phyloP scores from a whole-genome alignment of 441 rosid genomes.

The Gossypium aridum region DNA sequence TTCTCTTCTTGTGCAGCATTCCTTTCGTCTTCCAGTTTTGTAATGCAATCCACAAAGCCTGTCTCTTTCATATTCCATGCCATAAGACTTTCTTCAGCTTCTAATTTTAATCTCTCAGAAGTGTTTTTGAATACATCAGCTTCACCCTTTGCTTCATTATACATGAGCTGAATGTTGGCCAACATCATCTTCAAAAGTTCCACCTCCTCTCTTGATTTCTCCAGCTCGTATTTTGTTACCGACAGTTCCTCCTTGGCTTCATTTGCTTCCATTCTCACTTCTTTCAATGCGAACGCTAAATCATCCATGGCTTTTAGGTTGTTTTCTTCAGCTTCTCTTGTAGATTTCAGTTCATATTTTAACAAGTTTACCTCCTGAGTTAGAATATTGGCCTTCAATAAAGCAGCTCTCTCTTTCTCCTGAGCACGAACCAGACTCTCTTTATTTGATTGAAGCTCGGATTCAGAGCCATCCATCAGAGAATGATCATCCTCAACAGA shows the following conservation, averaged over 20 bases:
- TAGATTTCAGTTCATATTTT: slow-evolving; percentile 39
- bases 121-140: slow-evolving; percentile 50
- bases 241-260: slow-evolving; percentile 48
- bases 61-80: slow-evolving; percentile 81
- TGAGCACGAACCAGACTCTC: slow-evolving; percentile 23
- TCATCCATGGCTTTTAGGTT: slow-evolving; percentile 84
- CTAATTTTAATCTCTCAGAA: slow-evolving; percentile 54
- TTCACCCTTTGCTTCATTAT: slow-evolving; percentile 42
- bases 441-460: slow-evolving; percentile 26
- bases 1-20: slow-evolving; percentile 40
- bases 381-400: slow-evolving; percentile 18
- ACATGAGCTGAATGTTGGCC: slow-evolving; percentile 25
- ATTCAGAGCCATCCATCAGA: slow-evolving; percentile 21
- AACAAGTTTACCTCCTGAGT: slow-evolving; percentile 31
- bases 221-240: slow-evolving; percentile 36
- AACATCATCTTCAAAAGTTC: slow-evolving; percentile 29
- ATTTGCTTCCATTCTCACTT: slow-evolving; percentile 55
- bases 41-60: slow-evolving; percentile 60
- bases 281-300: slow-evolving; percentile 65
- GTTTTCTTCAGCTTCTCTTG: slow-evolving; percentile 56
- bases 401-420: slow-evolving; percentile 30
- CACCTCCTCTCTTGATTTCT: slow-evolving; percentile 26
- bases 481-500: slow-evolving; percentile 4
- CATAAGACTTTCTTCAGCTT: slow-evolving; percentile 65
- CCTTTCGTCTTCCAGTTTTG: slow-evolving; percentile 69